Evolutionary conservation across 176 grass and related monocot genomes (phyloP), one percentile per base, ranked within the genome.

Genomic region (Ensete ventricosum): DNA sequence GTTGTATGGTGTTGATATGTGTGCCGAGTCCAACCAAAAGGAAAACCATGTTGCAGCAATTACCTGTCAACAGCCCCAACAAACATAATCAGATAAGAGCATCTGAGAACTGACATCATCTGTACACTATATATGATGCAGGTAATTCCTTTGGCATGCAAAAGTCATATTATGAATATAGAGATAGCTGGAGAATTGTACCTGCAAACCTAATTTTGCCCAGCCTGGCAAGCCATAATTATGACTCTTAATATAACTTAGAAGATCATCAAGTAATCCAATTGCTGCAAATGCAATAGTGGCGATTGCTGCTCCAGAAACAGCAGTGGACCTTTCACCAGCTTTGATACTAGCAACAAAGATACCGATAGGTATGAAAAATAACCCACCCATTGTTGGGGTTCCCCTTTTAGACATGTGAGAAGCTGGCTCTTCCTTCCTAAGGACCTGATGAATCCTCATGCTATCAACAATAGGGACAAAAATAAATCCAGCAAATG

Each of bases 341-440:
- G 73, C 79, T 12, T 88, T 76, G 52, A 74, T 78, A 85, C 65
- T 86, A 82, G 86, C 86, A 79, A 91, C 86, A 67, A 82, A 73
- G 82, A 98, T 87, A 74, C 88, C 95, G 81, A 98, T 67, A 52
- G 90, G 90, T 62, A 98, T 67, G 54, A 98, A 94, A 72, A 93
- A 98, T 53, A 98, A 54, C 52, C 95, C 95, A 82, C 88, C 95
- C 95, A 91, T 93, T 79, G 86, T 84, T 49, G 88, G 95, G 59
- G 83, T 89, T 77, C 82, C 80, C 54, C 84, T 93, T 81, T 79
- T 84, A 74, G 69, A 82, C 66, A 73, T 87, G 49, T 89, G 79
- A 83, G 79, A 84, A 84, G 57, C 34, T 72, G 82, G 73, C 22
- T 85, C 85, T 79, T 82, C 84, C 84, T 86, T 93, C 70, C 81